Evolutionary conservation across 306 rosid species (phyloP), one percentile per base, ranked within the genome.

Genomic region (Inga laurina): DNA sequence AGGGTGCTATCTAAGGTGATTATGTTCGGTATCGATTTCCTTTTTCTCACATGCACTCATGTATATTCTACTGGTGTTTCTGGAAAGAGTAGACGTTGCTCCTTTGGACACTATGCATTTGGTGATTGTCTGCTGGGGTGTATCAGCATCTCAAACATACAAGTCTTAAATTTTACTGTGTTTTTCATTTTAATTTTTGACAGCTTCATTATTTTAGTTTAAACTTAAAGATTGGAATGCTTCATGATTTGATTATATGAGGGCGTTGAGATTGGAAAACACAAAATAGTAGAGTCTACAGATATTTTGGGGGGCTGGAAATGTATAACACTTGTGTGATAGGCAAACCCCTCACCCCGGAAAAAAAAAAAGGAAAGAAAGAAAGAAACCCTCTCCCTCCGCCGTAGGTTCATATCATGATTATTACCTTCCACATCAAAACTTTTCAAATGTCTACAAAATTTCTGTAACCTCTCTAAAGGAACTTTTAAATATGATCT

Each of bases 1-100:
- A 74, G 88, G 92, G 54, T 97, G 99, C 91, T 92, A 91, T 73
- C 87, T 94, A 74, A 93, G 99, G 99, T 94, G 81, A 74, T 84
- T 80, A 78, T 66, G 79, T 72, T 79, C 0, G 5, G 19, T 73
- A 14, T 3, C 56, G 13, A 7, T 62, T 71, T 48, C 74, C 62
- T 57, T n/a, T n/a, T n/a, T 21, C n/a, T 7, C 8, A 57, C 22
- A 56, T 8, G 8, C 10, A 7, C 61, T 19, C 24, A 54, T 2
- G 3, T 22, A 48, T 14, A 2, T 61, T 34, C 43, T 54, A 65
- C 71, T 34, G 18, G 18, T 82, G 54, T 62, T 74, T 27, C 79
- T 39, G 54, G 78, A 82, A 56, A 75, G 32, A 62, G 43, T 52
- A 46, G 82, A 77, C 2, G 84, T 35, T 80, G 52, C 76, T 71